Evolutionary conservation across 2,329 filamentous ascomycete species (phyloP).

Genomic region (Microcyclosporella mali): DNA sequence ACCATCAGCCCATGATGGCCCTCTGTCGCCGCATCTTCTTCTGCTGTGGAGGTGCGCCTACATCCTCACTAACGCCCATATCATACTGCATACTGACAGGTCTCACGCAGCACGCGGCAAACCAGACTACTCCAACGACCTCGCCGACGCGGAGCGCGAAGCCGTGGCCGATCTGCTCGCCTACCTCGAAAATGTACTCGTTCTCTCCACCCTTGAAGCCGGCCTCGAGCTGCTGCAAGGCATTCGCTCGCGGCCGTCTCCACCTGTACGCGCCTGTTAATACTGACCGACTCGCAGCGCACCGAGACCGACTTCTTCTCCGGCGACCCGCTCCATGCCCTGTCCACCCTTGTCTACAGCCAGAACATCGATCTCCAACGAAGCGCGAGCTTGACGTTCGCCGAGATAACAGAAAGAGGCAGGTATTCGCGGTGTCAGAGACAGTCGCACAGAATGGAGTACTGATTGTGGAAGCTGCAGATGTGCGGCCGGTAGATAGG

Average conservation of each 20-base stretch:
- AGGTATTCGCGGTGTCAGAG: conserved; percentile 21
- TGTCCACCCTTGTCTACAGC: conserved; percentile 95
- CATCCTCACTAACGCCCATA: background rate
- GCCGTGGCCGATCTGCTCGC: conserved; percentile 91
- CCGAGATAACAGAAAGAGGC: conserved; percentile 98
- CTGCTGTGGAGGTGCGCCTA: conserved; percentile 19
- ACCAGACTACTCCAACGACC: conserved; percentile 41
- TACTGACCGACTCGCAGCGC: conserved; percentile 52
- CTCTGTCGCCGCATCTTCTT: conserved; percentile 29
- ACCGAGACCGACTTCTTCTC: conserved; percentile 98
- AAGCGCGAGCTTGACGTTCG: conserved; percentile 96
- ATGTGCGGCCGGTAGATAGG: conserved; percentile 92
- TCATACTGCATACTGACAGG: background rate
- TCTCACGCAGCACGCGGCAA: conserved; percentile 37
- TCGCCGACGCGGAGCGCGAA: conserved; percentile 94
- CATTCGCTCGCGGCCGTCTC: conserved; percentile 1
- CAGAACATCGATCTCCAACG: conserved; percentile 97
- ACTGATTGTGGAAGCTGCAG: conserved; percentile 41
- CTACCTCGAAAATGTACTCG: conserved; percentile 86
- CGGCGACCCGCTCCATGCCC: conserved; percentile 83
- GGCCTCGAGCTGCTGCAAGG: conserved; percentile 7
- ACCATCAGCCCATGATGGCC: conserved; percentile 23
- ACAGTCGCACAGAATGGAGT: background rate
- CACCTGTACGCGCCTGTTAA: conserved; percentile 16
- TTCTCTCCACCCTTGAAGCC: conserved; percentile 15